A percentile compares a stretch with the other conserved stretches of the same genome.
Conservation (phyloP, 2,329 filamentous ascomycete genomes). For the Botrytis fragariae region DNA sequence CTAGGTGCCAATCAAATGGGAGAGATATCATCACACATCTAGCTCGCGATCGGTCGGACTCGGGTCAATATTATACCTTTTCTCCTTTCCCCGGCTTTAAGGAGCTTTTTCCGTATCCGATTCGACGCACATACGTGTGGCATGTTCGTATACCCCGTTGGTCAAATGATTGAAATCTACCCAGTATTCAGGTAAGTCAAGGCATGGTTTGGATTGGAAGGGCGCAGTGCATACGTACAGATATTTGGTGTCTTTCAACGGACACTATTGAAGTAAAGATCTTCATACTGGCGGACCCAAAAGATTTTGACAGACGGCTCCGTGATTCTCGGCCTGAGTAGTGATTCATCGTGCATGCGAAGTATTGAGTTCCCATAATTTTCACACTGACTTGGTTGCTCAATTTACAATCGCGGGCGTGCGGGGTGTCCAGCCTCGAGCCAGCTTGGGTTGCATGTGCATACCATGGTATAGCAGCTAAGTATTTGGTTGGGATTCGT, state of each 20-base stretch:
- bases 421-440: constrained; percentile 5
- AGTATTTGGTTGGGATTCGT: not conserved
- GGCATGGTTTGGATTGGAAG: not conserved
- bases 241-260: not conserved
- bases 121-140: not conserved
- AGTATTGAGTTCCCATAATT: constrained; percentile 1
- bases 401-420: not conserved
- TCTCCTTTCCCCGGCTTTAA: not conserved
- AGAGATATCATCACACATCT: not conserved
- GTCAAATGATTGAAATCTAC: constrained; percentile 12
- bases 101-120: not conserved
- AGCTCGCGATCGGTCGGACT: not conserved
- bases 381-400: not conserved
- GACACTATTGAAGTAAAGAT: not conserved
- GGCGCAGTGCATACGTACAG: constrained; percentile 13
- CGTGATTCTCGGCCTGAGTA: not conserved
- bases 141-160: constrained; percentile 3
- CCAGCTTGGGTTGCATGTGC: not conserved
- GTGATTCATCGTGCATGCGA: constrained; percentile 15
- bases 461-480: not conserved
- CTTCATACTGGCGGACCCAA: not conserved
- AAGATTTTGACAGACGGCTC: not conserved
- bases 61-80: not conserved
- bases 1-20: not conserved
- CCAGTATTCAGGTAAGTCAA: constrained; percentile 12